A percentile compares a stretch with the other conserved stretches of the same genome.
Evolutionary conservation across 1,284 basidiomycete species (phyloP).

Genomic region (Laetiporus sulphureus): DNA sequence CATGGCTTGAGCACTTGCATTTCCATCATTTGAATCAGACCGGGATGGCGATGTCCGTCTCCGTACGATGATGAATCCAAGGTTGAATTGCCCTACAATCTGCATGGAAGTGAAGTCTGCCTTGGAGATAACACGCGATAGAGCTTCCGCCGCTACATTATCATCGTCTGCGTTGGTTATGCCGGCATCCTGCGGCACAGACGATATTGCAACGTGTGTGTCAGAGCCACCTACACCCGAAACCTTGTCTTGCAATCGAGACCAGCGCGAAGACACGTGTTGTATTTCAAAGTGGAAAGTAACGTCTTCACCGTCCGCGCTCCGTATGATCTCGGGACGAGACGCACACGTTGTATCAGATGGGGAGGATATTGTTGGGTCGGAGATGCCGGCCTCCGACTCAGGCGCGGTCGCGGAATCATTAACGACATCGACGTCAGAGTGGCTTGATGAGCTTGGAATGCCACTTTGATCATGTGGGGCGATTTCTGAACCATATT

Average conservation of each 20-base stretch:
- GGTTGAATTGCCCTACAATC: conserved; percentile 92
- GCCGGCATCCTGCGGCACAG: conserved; percentile 57
- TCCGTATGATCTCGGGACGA: conserved; percentile 41
- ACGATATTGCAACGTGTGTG: too few species aligned
- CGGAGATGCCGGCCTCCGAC: too few species aligned
- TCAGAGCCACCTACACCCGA: too few species aligned
- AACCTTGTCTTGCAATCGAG: too few species aligned
- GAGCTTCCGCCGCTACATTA: conserved; percentile 58
- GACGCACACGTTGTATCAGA: conserved; percentile 9
- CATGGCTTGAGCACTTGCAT: conserved; percentile 25
- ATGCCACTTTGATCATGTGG: too few species aligned
- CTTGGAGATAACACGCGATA: conserved; percentile 86
- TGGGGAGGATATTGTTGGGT: conserved; percentile 2
- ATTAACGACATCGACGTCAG: too few species aligned
- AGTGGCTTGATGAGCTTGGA: too few species aligned
- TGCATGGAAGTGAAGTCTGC: conserved; percentile 83
- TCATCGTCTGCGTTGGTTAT: conserved; percentile 53
- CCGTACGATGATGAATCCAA: conserved; percentile 90
- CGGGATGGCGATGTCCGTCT: conserved; percentile 28
- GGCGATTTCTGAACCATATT: too few species aligned
- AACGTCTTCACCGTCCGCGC: conserved; percentile 28
- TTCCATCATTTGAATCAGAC: not conserved
- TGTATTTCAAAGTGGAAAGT: conserved; percentile 44
- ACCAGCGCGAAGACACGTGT: too few species aligned
- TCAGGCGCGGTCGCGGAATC: too few species aligned